Conservation (phyloP, 2,329 filamentous ascomycete genomes). For the Aspergillus vadensis region DNA sequence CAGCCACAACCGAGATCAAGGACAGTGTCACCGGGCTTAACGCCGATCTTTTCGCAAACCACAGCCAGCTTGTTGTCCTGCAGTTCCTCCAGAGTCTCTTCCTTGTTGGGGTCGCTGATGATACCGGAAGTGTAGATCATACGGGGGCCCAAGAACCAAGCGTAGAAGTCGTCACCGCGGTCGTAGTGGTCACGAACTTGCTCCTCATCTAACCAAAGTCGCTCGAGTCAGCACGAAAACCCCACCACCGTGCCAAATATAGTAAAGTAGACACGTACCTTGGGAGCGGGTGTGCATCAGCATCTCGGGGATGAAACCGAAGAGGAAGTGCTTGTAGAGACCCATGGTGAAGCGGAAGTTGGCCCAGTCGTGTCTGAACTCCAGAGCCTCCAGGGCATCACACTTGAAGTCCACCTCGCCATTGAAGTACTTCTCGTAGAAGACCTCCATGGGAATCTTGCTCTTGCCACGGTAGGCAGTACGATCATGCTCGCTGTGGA, state of each 20-base stretch:
- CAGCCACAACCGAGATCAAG: slow-evolving; percentile 97
- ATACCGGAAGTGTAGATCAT: slow-evolving; percentile 99
- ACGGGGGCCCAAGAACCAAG: slow-evolving; percentile 95
- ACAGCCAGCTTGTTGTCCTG: slow-evolving; percentile 97
- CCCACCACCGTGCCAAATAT: neutral
- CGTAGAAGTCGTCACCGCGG: slow-evolving; percentile 96
- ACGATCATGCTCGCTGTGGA: slow-evolving; percentile 50
- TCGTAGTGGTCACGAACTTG: slow-evolving; percentile 98
- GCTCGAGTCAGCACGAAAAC: neutral
- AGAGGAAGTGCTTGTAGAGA: slow-evolving; percentile 85
- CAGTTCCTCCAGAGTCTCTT: slow-evolving; percentile 90
- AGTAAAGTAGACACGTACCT: slow-evolving; percentile 50
- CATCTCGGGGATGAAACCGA: slow-evolving; percentile 83
- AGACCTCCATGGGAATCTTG: slow-evolving; percentile 68
- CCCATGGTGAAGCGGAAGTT: slow-evolving; percentile 86
- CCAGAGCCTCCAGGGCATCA: slow-evolving; percentile 82
- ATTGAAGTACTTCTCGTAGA: slow-evolving; percentile 97
- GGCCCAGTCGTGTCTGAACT: slow-evolving; percentile 96
- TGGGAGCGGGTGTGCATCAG: slow-evolving; percentile 91
- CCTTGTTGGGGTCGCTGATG: slow-evolving; percentile 81
- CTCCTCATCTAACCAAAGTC: slow-evolving; percentile 73
- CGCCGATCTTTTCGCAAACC: slow-evolving; percentile 91
- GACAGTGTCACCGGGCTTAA: slow-evolving; percentile 77
- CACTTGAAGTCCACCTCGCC: slow-evolving; percentile 94
- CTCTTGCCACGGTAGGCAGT: slow-evolving; percentile 52